phyloP scores from a whole-genome alignment of 1,139 yeast genomes.

The Pneumocystis jirovecii region DNA sequence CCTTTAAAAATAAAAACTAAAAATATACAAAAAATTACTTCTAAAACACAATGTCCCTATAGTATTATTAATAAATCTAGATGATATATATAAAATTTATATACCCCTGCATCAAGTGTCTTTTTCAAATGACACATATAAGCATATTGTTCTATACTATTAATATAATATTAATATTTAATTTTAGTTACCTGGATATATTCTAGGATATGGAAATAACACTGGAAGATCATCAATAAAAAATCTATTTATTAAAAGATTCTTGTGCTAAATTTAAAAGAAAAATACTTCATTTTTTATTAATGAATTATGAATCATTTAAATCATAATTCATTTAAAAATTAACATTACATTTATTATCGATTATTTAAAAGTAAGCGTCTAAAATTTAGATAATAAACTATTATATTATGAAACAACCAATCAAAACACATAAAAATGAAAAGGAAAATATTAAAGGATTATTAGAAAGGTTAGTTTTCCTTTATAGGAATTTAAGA shows the following conservation, averaged over 20 bases:
- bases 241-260: slow-evolving; percentile 33
- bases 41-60: slow-evolving; percentile 59
- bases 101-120: slow-evolving; percentile 89
- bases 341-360: background rate
- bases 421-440: background rate
- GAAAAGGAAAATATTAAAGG: background rate
- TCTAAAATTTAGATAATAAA: background rate
- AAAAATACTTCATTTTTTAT: background rate
- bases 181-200: slow-evolving; percentile 43
- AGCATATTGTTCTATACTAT: slow-evolving; percentile 61
- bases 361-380: background rate
- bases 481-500: background rate
- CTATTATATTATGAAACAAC: background rate
- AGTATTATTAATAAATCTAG: background rate
- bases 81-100: background rate
- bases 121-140: slow-evolving; percentile 92
- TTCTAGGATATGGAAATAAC: slow-evolving; percentile 89
- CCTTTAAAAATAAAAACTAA: background rate
- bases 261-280: background rate
- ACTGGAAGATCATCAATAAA: slow-evolving; percentile 90
- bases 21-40: slow-evolving; percentile 19
- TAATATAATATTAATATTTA: background rate
- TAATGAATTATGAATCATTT: background rate
- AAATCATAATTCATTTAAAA: background rate
- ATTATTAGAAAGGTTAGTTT: background rate